Percentiles rank a stretch among this genome's conserved stretches.
These are phyloP conservation scores for Globisporangium iwayamae DNA, from an alignment of 352 stramenopile genomes.

Conservation along the genomic window DNA sequence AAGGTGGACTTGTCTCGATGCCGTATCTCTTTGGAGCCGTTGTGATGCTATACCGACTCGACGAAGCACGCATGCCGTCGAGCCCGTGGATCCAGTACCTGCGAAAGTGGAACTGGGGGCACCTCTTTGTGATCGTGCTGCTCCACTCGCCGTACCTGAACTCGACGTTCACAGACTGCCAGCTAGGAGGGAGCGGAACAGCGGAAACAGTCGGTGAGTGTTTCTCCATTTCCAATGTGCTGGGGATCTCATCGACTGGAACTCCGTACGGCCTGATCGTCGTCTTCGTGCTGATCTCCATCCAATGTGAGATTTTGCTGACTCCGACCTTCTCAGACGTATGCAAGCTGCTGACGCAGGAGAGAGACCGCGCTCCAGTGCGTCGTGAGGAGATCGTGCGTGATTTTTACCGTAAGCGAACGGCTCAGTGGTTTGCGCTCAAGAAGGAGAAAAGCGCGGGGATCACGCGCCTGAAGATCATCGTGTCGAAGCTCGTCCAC, in stretches of 20 bases:
- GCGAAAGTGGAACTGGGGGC: conserved; percentile 78
- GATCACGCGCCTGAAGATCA: conserved; percentile 81
- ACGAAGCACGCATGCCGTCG: conserved; percentile 53
- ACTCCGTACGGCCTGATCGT: conserved; percentile 67
- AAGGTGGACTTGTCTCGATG: conserved; percentile 69
- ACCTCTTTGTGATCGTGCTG: conserved; percentile 78
- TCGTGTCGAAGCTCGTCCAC: conserved; percentile 85
- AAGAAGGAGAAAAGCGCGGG: conserved; percentile 84
- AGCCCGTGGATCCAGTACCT: conserved; percentile 71
- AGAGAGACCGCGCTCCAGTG: conserved; percentile 40
- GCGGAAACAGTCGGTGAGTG: conserved; percentile 33
- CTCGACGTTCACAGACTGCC: conserved; percentile 44
- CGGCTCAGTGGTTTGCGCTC: conserved; percentile 66
- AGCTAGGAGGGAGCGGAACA: conserved; percentile 28
- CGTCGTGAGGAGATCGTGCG: conserved; percentile 64
- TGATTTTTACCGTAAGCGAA: conserved; percentile 61
- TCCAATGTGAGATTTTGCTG: conserved; percentile 77
- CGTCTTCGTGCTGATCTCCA: conserved; percentile 79
- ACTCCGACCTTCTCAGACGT: conserved; percentile 62
- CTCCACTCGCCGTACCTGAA: conserved; percentile 64
- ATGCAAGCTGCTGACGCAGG: conserved; percentile 39
- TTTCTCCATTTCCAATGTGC: conserved; percentile 63
- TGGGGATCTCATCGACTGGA: conserved; percentile 53
- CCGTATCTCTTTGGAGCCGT: conserved; percentile 69
- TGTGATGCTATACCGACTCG: conserved; percentile 76